Conservation (phyloP, 2,329 filamentous ascomycete genomes). For the Xylariaceae sp. region DNA sequence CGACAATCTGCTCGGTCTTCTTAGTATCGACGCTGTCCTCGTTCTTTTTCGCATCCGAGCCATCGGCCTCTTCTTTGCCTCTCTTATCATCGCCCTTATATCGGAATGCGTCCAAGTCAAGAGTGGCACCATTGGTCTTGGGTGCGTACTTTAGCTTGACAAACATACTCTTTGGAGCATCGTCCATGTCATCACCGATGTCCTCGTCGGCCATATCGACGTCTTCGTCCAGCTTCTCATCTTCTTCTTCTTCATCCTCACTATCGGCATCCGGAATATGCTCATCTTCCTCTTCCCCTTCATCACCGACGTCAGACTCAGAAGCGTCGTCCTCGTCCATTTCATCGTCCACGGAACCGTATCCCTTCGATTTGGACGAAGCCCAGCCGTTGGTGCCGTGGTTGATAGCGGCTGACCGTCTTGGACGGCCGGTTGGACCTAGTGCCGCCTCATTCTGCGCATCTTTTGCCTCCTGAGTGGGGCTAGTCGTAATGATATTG, state of each 20-base stretch:
- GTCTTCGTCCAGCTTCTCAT: constrained; percentile 44
- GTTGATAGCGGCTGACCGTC: constrained; percentile 46
- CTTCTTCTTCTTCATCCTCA: constrained; percentile 54
- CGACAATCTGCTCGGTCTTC: constrained; percentile 30
- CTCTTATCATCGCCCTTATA: constrained; percentile 23
- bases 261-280: constrained; percentile 57
- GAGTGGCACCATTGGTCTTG: constrained; percentile 33
- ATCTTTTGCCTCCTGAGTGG: constrained; percentile 29
- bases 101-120: constrained; percentile 31
- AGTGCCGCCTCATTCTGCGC: constrained; percentile 36
- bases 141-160: constrained; percentile 60
- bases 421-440: constrained; percentile 45
- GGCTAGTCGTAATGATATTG: constrained; percentile 42
- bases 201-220: constrained; percentile 51
- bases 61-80: constrained; percentile 18
- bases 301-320: constrained; percentile 68
- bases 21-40: constrained; percentile 18
- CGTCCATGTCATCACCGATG: constrained; percentile 42
- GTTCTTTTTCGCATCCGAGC: constrained; percentile 13
- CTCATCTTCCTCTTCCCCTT: constrained; percentile 63
- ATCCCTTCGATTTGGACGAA: constrained; percentile 41
- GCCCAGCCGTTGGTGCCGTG: constrained; percentile 48
- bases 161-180: constrained; percentile 56
- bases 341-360: constrained; percentile 51
- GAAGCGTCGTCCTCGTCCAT: constrained; percentile 62